Percentiles rank a stretch among this genome's conserved stretches.
Conservation (phyloP, 306 rosid species). For the Begonia peltatifolia region DNA sequence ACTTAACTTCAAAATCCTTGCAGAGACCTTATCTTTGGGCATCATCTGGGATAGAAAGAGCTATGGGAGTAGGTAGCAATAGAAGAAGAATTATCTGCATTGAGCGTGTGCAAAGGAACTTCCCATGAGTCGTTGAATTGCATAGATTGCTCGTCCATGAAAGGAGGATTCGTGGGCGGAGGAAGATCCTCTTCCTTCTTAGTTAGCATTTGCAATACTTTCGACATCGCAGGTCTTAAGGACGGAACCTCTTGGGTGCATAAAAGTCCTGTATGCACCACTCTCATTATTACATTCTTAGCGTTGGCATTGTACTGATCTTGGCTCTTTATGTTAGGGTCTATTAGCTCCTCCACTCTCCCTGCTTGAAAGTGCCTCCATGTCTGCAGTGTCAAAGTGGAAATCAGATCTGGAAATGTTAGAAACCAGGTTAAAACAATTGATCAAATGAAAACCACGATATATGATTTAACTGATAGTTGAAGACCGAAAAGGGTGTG, state of each 20-base stretch:
- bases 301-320: conserved; percentile 17
- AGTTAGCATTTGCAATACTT: conserved; percentile 49
- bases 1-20: no score
- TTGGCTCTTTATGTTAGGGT: conserved; percentile 48
- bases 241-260: conserved; percentile 80
- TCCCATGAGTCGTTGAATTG: conserved; percentile 45
- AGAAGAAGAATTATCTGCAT: conserved; percentile 10
- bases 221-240: conserved; percentile 67
- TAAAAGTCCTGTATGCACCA: conserved; percentile 64
- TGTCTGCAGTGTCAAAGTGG: conserved; percentile 27
- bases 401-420: no score
- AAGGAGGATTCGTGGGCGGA: conserved; percentile 77
- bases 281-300: conserved; percentile 43
- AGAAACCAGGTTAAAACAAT: no score
- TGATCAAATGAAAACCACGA: no score
- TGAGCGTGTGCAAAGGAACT: conserved; percentile 24
- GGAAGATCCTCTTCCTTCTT: conserved; percentile 46
- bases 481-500: no score
- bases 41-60: conserved; percentile 33
- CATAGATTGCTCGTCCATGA: conserved; percentile 77
- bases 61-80: no score
- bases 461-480: no score
- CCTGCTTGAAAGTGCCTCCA: conserved; percentile 79
- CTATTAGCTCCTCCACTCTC: conserved; percentile 37
- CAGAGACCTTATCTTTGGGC: no score